Evolutionary conservation across 305 asterid genomes (phyloP), one percentile per base, ranked within the genome.

Genomic region (Lippia alba): DNA sequence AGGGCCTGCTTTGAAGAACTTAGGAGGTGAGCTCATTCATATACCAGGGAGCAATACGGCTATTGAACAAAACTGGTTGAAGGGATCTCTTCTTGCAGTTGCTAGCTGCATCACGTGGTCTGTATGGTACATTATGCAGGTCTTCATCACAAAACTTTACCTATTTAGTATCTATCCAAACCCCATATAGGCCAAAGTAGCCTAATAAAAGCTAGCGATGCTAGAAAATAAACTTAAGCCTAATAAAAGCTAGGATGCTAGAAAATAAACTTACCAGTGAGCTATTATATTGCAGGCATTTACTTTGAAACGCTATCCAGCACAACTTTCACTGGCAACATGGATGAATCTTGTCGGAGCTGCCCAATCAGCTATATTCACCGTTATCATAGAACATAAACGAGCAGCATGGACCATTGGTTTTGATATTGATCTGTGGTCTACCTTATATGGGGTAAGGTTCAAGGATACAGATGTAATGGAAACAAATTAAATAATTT

Each of bases 271-370:
- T 67, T 33, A 67, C 64, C 56, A 54, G 5, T 34, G 49, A 8
- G 56, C 12, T 33, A 45, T 24, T 24, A 50, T 69, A 6, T 44
- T 76, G 64, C 82, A 88, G 96, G 94, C 96, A 14, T 81, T 74
- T 51, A 82, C 93, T 20, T 66, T 86, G 82, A 86, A 68, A 78
- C 79, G 97, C 50, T 91, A 85, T 79, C 96, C 97, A 60, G 90
- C 91, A 36, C 96, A 85, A 74, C 83, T 90, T 60, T 90, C 97
- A 3, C 71, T 86, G 61, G 64, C 93, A 0, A 73, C 91, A 30
- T 90, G 94, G 96, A 88, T 88, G 88, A 90, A 70, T 60, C 62
- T 86, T 61, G 84, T 86, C 19, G 97, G 96, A 63, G 96, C 90
- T 55, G 88, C 93, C 64, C 97, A 90, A 81, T 88, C 97, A 16